These are phyloP conservation scores for Triticum dicoccoides DNA, from an alignment of 176 grass and related monocot genomes.

Conservation along the genomic window DNA sequence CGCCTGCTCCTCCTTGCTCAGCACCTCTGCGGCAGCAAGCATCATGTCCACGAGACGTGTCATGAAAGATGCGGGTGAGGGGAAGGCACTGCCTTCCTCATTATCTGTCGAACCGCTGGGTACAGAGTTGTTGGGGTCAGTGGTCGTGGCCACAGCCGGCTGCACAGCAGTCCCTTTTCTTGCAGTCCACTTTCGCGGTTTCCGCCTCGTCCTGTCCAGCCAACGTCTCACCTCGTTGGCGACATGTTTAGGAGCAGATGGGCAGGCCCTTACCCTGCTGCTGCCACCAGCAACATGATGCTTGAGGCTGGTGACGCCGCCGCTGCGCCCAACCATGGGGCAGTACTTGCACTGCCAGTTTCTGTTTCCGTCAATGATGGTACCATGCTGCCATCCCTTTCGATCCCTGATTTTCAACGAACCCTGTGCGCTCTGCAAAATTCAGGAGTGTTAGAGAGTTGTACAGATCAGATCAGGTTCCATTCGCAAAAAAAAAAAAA, in stretches of 20 bases:
- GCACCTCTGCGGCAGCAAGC: conserved; percentile 18
- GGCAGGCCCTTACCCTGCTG: not conserved
- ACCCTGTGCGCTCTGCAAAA: not conserved
- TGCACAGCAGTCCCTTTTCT: not conserved
- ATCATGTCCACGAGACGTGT: not conserved
- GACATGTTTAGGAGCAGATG: not conserved
- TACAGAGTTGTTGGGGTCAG: too few relatives aligned
- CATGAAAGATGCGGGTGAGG: too few relatives aligned
- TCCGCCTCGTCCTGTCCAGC: not conserved
- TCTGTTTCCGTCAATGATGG: not conserved
- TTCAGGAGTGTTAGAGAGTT: not conserved
- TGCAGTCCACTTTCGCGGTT: not conserved
- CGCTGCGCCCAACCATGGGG: not conserved
- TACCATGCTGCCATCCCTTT: not conserved
- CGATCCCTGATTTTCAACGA: not conserved
- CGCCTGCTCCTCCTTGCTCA: conserved; percentile 33
- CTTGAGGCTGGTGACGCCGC: not conserved
- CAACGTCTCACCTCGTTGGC: not conserved
- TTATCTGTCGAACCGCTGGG: not conserved
- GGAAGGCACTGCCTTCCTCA: not conserved
- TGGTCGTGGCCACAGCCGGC: too few relatives aligned
- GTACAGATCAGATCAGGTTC: too few relatives aligned
- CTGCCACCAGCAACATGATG: not conserved
- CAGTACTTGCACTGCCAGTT: not conserved
- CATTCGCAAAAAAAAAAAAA: too few relatives aligned